Conservation (phyloP, 352 stramenopile genomes). For the Phytophthora macrochlamydospora region DNA sequence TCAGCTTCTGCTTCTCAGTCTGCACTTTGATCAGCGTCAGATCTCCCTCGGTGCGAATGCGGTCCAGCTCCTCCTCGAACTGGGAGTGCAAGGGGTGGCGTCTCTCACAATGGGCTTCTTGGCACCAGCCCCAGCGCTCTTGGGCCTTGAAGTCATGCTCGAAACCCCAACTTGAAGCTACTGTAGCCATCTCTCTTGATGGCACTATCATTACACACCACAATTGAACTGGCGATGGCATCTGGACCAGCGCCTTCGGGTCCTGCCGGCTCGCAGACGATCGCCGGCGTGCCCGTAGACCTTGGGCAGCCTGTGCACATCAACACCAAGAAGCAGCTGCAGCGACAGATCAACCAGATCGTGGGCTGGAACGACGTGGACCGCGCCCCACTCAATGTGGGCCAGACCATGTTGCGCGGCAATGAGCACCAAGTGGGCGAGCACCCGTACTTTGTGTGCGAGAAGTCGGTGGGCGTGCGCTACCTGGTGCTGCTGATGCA, state of each 20-base stretch:
- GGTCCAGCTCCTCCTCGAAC: constrained; percentile 88
- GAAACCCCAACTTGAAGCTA: background rate
- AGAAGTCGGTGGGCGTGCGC: constrained; percentile 77
- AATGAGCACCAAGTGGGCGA: constrained; percentile 82
- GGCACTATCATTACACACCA: background rate
- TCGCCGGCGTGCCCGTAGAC: constrained; percentile 67
- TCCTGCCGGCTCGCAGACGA: constrained; percentile 23
- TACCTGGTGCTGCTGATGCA: constrained; percentile 82
- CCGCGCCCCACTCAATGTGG: constrained; percentile 74
- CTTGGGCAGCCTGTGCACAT: constrained; percentile 69
- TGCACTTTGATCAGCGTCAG: constrained; percentile 66
- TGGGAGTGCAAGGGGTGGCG: constrained; percentile 15
- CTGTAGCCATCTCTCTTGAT: background rate
- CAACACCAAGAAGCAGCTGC: constrained; percentile 79
- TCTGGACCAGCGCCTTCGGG: constrained; percentile 1
- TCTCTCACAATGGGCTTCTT: constrained; percentile 11
- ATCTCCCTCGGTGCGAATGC: constrained; percentile 77
- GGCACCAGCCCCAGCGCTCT: background rate
- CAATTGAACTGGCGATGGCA: constrained; percentile 1
- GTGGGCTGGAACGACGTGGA: constrained; percentile 82
- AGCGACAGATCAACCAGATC: constrained; percentile 84
- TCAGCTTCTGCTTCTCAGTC: constrained; percentile 91
- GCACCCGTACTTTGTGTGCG: constrained; percentile 87
- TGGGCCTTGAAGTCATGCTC: background rate
- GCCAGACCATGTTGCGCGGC: constrained; percentile 67